Evolutionary conservation across 306 rosid species (phyloP), one percentile per base, ranked within the genome.

Genomic region (Fagus crenata): DNA sequence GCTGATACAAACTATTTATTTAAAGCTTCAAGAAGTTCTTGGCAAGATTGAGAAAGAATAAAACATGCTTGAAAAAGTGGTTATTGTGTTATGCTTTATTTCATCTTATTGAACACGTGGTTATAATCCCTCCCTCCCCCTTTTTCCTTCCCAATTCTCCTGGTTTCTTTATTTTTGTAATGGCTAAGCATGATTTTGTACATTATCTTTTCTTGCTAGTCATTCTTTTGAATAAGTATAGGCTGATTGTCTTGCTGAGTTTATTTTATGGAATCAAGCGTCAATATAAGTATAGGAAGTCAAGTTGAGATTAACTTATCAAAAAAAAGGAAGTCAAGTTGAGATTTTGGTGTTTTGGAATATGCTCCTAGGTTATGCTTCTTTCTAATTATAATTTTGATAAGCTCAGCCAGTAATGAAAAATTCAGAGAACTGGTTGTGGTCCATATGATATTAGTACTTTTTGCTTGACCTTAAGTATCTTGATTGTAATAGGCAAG

Each of bases 401-500:
- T 36, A 37, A 14, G 35, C 15, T 51, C 64, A 40, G 67, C 18
- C 4, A 37, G 49, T 39, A 72, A 51, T 4, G 6, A 31, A 37
- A 63, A 40, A 78, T 6, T 4, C 42, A 35, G 11, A 33, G 69
- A 63, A 35, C 67, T 63, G 43, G 43, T 35, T 33, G 35, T 55
- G 67, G 12, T 28, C 22, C 37, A 22, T 12, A 63, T 72, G 17
- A 31, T 71, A 53, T 53, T 17, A 59, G 4, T 51, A 41, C 37
- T 13, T 59, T 46, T 67, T 40, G 54, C 73, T 72, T 77, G 75
- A 72, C 67, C 51, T 54, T 12, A 49, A 41, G 14, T 77, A 77
- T 87, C 71, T 74, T 69, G 72, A 81, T 78, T 81, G 59, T 83
- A 59, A 36, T 77, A 95, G 98, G 97, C 89, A 40, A 87, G 98